Conservation (phyloP, 169 alveolate genomes). For the Cryptosporidium viatorum region DNA sequence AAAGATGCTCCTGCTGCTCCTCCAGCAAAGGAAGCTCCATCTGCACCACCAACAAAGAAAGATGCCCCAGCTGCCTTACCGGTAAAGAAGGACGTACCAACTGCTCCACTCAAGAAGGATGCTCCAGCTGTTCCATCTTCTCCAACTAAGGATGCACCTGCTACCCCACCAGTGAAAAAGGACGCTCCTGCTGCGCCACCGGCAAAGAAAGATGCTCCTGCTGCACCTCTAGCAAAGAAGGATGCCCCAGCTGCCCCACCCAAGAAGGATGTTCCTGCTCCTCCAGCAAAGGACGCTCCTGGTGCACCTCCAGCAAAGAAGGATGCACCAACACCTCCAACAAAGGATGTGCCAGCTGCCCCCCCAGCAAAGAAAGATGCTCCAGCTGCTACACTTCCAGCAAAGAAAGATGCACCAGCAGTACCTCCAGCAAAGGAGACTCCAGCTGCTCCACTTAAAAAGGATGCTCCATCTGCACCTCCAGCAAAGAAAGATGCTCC, state of each 20-base stretch:
- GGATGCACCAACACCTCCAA: background rate
- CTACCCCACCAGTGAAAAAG: background rate
- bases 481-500: conserved; percentile 15
- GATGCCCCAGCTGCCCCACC: background rate
- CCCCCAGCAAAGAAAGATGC: background rate
- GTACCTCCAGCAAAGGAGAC: background rate
- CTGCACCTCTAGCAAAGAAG: background rate
- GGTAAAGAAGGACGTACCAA: background rate
- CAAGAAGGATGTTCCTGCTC: background rate
- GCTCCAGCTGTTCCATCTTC: conserved; percentile 8
- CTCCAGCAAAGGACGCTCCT: background rate
- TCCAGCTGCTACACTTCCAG: background rate
- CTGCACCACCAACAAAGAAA: background rate
- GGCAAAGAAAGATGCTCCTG: background rate
- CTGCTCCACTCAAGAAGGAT: background rate
- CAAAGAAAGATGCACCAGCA: background rate
- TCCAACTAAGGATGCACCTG: background rate
- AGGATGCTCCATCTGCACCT: background rate
- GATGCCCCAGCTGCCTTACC: background rate
- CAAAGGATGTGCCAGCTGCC: conserved; percentile 4
- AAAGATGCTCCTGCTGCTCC: conserved; percentile 3
- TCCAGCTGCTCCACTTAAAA: background rate
- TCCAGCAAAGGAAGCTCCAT: background rate
- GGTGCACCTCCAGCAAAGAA: background rate
- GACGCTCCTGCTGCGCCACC: conserved; percentile 12